Conservation (phyloP, 352 stramenopile species). For the Pythium folliculosum region DNA sequence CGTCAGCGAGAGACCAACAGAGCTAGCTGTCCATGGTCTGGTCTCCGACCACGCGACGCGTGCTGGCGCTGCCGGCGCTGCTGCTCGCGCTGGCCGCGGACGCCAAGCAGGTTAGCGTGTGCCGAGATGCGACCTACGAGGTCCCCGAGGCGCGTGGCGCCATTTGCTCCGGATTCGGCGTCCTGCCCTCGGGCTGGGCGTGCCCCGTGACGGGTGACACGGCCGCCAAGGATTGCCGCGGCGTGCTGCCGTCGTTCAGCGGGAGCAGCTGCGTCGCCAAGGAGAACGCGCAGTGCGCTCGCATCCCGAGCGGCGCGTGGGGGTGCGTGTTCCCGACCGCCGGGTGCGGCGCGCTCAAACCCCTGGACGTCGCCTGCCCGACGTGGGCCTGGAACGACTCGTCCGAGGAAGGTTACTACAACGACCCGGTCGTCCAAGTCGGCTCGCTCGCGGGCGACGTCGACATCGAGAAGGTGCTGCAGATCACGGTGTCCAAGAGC, state of each 20-base stretch:
- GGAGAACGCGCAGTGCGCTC: constrained; percentile 32
- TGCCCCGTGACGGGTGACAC: constrained; percentile 33
- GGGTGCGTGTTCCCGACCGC: constrained; percentile 35
- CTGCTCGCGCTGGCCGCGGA: constrained; percentile 1
- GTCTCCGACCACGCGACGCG: background rate
- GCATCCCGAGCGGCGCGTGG: constrained; percentile 28
- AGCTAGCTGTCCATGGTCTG: constrained; percentile 15
- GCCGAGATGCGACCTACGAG: constrained; percentile 37
- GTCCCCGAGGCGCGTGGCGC: constrained; percentile 26
- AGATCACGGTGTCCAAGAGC: constrained; percentile 1
- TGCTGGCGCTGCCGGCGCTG: constrained; percentile 10
- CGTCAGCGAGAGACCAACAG: background rate
- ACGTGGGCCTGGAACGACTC: constrained; percentile 34
- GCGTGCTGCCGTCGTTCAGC: constrained; percentile 32
- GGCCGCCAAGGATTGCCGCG: constrained; percentile 28
- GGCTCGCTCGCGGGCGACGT: background rate
- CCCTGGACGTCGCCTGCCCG: constrained; percentile 17
- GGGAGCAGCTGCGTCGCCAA: constrained; percentile 28
- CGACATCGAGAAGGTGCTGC: constrained; percentile 13
- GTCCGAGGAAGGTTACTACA: constrained; percentile 18
- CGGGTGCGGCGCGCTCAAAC: constrained; percentile 15
- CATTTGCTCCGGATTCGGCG: constrained; percentile 33
- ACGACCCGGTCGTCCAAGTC: background rate
- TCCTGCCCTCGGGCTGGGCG: constrained; percentile 17
- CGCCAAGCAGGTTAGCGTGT: constrained; percentile 25